Base-by-base conservation (phyloP, 1,284 basidiomycete genomes). In the Heterobasidion irregulare region DNA sequence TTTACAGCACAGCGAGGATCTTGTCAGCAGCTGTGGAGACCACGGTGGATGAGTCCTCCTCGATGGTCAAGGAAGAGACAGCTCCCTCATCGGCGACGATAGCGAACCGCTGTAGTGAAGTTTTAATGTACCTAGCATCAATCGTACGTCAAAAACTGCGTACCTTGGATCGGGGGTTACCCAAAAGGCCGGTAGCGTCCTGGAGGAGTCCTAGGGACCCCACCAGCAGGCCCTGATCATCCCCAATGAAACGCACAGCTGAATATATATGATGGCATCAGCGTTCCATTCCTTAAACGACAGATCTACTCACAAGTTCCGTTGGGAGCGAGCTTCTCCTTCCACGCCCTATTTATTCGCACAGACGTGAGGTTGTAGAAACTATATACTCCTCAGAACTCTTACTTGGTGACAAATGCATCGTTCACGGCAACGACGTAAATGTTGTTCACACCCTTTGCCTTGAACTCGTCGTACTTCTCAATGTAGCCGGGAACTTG, bases 401-500 rank as follows among this genome's bases (percentile, higher is more conserved):
- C 72, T 34, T 58, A 84, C 81, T 82, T 79, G 60, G 76, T 77
- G 32, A 81, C 80, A 60, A 87, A 89, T 12, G 76, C 76, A 66
- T 90, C 87, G 67, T 90, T 90, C 50, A 89, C 84, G 15, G 79
- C 72, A 49, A 90, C 73, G 56, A 89, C 74, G 64, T 82, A 88
- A 61, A 91, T 77, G 58, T 79, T 78, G 45, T 78, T 75, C 60
- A 91, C 71, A n/a, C 87, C 87, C 68, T 83, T 86, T 18, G 70
- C 77, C 68, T 79, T 79, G 76, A 89, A 88, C 58, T 80, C 68
- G 6, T 81, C 73, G 64, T 77, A 84, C 26, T 71, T 67, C 48
- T 78, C 70, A 62, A 90, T 79, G 71, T 85, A 92, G 15, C 74
- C 78, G 0, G 86, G 87, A 10, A 87, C 73, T 64, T 89, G 80